Evolutionary conservation across 345 rosid genomes (phyloP), one percentile per base, ranked within the genome.

Genomic region (Aethionema arabicum): DNA sequence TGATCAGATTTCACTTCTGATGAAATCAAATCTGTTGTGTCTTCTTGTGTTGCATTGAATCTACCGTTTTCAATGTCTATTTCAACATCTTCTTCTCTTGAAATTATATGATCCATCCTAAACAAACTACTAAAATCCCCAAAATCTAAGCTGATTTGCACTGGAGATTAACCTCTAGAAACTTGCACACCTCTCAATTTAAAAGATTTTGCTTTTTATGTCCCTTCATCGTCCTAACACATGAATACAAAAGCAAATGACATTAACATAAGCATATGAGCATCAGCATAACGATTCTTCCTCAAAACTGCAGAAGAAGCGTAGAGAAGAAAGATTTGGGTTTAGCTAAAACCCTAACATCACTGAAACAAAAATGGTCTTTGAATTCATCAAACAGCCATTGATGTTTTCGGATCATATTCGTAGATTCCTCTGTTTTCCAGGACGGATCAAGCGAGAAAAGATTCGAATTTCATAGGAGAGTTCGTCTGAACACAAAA

Each of bases 61-160:
- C 57, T 36, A 62, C 88, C 88, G 52, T 64, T 71, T 73, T 90
- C 99, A 52, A 87, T 83, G 74, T 83, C 95, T 62, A 82, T 74
- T 33, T 76, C 83, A 43, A 77, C 46, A 59, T 76, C 85, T 51
- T 66, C 71, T 27, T 47, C 83, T 37, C 39, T 60, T 8, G 72
- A 57, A 68, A 52, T 72, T 12, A 55, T 61, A 10, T 55, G 72
- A 68, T 58, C 79, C 86, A 82, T 82, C 56, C 3, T 46, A 11
- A 46, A 45, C 51, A 61, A 15, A 61, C 12, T 37, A 0, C 40
- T 9, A 15, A 52, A 59, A 4, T 40, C 10, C 44, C 8, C 10
- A 9, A 6, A 40, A 12, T 40, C 11, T 37, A 40, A 59, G 33
- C 59, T 50, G 57, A 11, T 11, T 7, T 11, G 21, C 42, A 16